phyloP scores from a whole-genome alignment of 2,329 filamentous ascomycete species.

The Lachnellula willkommii region DNA sequence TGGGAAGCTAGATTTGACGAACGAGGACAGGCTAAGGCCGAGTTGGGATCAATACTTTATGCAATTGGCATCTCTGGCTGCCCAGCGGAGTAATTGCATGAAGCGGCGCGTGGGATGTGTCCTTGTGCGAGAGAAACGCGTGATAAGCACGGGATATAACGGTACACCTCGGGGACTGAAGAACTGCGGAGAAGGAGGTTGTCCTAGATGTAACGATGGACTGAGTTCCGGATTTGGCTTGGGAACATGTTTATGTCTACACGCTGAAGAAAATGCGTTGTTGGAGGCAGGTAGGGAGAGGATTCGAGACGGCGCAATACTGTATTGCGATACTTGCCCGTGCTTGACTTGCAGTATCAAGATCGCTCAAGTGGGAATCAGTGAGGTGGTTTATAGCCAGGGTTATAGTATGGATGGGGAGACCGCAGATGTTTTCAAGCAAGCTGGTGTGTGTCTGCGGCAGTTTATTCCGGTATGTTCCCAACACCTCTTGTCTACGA shows the following conservation, averaged over 20 bases:
- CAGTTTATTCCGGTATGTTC: slow-evolving; percentile 77
- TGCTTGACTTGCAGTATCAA: slow-evolving; percentile 98
- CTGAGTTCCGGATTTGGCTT: slow-evolving; percentile 65
- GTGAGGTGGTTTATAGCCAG: slow-evolving; percentile 90
- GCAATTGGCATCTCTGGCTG: slow-evolving; percentile 86
- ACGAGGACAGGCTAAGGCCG: slow-evolving; percentile 75
- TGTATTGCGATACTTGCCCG: slow-evolving; percentile 96
- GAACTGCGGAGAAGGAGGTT: slow-evolving; percentile 93
- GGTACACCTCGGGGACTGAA: slow-evolving; percentile 84
- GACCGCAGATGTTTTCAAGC: slow-evolving; percentile 73
- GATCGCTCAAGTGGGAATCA: slow-evolving; percentile 93
- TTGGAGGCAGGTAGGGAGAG: slow-evolving; percentile 90
- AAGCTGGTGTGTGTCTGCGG: slow-evolving; percentile 77
- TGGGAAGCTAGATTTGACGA: slow-evolving; percentile 67
- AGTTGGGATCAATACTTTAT: slow-evolving; percentile 98
- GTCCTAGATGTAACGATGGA: slow-evolving; percentile 76
- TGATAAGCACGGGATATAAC: slow-evolving; percentile 95
- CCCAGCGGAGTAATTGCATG: slow-evolving; percentile 94
- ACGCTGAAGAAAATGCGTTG: slow-evolving; percentile 95
- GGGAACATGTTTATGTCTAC: slow-evolving; percentile 88
- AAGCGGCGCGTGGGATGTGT: slow-evolving; percentile 94
- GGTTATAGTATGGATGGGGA: slow-evolving; percentile 91
- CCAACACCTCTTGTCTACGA: neutral
- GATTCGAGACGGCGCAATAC: slow-evolving; percentile 71
- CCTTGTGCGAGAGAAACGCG: slow-evolving; percentile 75